Evolutionary conservation across 371 early-diverging fungal species (phyloP).

Genomic region (Mucor mucedo): DNA sequence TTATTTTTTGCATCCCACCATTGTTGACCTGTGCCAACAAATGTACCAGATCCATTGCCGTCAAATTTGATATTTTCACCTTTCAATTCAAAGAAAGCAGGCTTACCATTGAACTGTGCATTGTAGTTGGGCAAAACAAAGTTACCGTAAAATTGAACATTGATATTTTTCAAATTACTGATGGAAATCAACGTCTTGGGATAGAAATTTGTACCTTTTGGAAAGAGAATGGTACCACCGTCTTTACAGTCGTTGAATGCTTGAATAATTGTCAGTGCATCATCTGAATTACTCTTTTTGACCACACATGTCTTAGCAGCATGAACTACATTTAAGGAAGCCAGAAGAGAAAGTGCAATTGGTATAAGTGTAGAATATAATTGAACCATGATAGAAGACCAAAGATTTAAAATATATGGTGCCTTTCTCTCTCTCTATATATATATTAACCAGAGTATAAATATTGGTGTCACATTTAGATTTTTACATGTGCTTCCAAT

Average conservation of each 20-base stretch:
- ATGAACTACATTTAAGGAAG: background rate
- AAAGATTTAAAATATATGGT: background rate
- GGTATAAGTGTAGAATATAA: background rate
- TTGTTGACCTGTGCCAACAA: constrained; percentile 37
- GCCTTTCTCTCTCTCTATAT: background rate
- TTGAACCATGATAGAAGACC: background rate
- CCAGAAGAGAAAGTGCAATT: background rate
- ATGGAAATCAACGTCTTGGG: constrained; percentile 27
- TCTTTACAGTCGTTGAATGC: constrained; percentile 38
- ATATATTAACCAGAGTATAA: background rate
- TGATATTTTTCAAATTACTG: constrained; percentile 29
- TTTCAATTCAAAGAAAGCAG: constrained; percentile 32
- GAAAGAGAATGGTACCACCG: constrained; percentile 41
- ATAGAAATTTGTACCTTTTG: constrained; percentile 35
- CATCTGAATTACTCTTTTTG: constrained; percentile 18
- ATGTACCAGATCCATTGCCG: constrained; percentile 33
- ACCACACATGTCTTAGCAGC: constrained; percentile 10
- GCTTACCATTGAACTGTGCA: constrained; percentile 27
- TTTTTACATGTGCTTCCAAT: too few species aligned
- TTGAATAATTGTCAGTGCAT: constrained; percentile 27
- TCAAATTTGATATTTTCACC: constrained; percentile 35
- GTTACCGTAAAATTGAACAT: constrained; percentile 34
- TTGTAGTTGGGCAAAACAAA: constrained; percentile 35
- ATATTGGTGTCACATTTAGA: too few species aligned
- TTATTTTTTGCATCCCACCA: constrained; percentile 45